A percentile compares a stretch with the other conserved stretches of the same genome.
phyloP scores from a whole-genome alignment of 78 protist species.

The Pigoraptor vietnamica region DNA sequence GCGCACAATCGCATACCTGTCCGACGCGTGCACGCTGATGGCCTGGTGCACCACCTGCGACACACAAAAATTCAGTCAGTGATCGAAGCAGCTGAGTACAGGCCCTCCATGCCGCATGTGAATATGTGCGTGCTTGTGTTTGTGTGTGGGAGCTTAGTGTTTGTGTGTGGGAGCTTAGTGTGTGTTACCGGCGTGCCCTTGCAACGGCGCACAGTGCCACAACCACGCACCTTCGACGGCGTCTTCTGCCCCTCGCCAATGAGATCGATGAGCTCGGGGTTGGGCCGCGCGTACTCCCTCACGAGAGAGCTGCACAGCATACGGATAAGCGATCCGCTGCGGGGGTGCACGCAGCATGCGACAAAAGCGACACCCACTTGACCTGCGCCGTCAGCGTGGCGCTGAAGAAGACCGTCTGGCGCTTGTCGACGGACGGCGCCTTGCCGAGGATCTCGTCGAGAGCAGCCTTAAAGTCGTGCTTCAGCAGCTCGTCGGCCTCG shows the following conservation, averaged over 20 bases:
- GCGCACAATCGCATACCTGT: not conserved
- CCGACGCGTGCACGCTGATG: not conserved
- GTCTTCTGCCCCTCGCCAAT: not conserved
- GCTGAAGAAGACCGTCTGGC: conserved; percentile 90
- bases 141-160: too few species aligned
- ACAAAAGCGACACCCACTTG: not conserved
- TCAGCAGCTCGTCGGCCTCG: conserved; percentile 97
- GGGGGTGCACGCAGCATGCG: not conserved
- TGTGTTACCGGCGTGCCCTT: too few species aligned
- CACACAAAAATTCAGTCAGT: too few species aligned
- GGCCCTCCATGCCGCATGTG: too few species aligned
- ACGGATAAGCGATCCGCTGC: not conserved
- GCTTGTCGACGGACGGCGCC: conserved; percentile 26
- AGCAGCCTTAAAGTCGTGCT: conserved; percentile 93
- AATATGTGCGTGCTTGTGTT: too few species aligned
- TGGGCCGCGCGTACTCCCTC: not conserved
- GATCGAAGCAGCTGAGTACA: too few species aligned
- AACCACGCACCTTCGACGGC: not conserved
- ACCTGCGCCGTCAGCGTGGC: conserved; percentile 79
- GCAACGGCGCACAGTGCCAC: too few species aligned
- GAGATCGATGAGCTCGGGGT: not conserved
- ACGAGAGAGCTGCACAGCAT: not conserved
- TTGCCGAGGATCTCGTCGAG: conserved; percentile 61
- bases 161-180: too few species aligned
- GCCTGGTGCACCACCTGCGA: not conserved